Percentiles rank a stretch among this genome's conserved stretches.
These are phyloP conservation scores for Trichoderma sp. DNA, from an alignment of 2,329 filamentous ascomycete species.

Conservation along the genomic window DNA sequence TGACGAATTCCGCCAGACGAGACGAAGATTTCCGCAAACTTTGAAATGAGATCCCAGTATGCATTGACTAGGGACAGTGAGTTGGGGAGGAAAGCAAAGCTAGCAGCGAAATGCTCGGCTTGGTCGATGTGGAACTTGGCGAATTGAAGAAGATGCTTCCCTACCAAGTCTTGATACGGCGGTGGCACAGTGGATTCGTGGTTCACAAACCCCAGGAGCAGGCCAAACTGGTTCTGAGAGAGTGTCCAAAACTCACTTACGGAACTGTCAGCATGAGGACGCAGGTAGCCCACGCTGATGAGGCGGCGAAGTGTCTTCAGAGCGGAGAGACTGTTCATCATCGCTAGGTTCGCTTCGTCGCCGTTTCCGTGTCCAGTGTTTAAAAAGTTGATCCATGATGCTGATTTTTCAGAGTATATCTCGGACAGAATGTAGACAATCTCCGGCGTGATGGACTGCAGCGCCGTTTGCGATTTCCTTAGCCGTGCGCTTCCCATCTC, in stretches of 20 bases:
- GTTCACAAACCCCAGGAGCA: slow-evolving; percentile 65
- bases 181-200: slow-evolving; percentile 54
- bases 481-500: slow-evolving; percentile 81
- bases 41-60: slow-evolving; percentile 81
- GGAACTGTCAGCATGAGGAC: slow-evolving; percentile 73
- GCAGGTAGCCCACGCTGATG: slow-evolving; percentile 77
- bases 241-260: slow-evolving; percentile 79
- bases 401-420: slow-evolving; percentile 74
- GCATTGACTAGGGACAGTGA: slow-evolving; percentile 73
- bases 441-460: slow-evolving; percentile 78
- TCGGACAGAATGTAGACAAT: slow-evolving; percentile 75
- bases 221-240: slow-evolving; percentile 73
- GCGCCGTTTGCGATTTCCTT: slow-evolving; percentile 67
- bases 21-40: slow-evolving; percentile 72
- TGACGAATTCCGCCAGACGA: slow-evolving; percentile 57
- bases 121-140: slow-evolving; percentile 90
- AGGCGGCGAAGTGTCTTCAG: slow-evolving; percentile 80
- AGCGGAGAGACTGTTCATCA: slow-evolving; percentile 74
- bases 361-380: slow-evolving; percentile 57
- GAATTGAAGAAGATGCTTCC: slow-evolving; percentile 85
- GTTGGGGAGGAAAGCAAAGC: slow-evolving; percentile 79
- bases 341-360: slow-evolving; percentile 57
- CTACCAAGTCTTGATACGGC: slow-evolving; percentile 61
- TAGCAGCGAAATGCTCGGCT: slow-evolving; percentile 73
- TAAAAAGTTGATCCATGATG: slow-evolving; percentile 64